phyloP scores from a whole-genome alignment of 2,329 filamentous ascomycete species.

The Biscogniauxia marginata region DNA sequence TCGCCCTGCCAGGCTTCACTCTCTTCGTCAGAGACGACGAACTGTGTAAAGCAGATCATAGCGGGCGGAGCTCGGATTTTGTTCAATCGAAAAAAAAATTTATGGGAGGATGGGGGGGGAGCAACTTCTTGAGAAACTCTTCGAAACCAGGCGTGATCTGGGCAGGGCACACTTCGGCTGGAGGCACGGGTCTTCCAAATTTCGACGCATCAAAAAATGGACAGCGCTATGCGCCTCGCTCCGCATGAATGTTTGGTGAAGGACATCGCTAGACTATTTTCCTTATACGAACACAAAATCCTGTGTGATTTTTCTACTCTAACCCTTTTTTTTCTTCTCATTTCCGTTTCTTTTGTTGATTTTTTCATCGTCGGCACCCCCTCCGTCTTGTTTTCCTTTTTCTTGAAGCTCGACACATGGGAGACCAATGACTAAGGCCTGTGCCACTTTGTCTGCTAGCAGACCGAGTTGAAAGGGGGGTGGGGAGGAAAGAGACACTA shows the following conservation, averaged over 20 bases:
- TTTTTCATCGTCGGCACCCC: not conserved
- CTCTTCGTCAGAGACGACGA: constrained; percentile 7
- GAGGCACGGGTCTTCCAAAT: not conserved
- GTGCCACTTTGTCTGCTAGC: not conserved
- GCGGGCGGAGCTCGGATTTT: not conserved
- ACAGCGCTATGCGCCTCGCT: not conserved
- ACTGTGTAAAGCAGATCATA: constrained; percentile 12
- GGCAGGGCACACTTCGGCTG: not conserved
- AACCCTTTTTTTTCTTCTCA: not conserved
- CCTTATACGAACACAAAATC: not conserved
- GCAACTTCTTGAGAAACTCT: not conserved
- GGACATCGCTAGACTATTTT: not conserved
- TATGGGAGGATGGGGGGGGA: not conserved
- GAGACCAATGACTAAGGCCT: not conserved
- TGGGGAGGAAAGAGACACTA: not conserved
- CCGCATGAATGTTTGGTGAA: not conserved
- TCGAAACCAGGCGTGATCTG: not conserved
- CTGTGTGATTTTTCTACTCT: not conserved
- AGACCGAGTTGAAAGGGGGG: not conserved
- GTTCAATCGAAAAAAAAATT: not conserved
- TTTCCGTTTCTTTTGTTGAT: not conserved
- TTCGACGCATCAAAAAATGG: not conserved
- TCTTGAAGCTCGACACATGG: not conserved
- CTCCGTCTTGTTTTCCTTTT: not conserved
- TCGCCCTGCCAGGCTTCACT: constrained; percentile 7